Percentiles rank a stretch among this genome's conserved stretches.
phyloP scores from a whole-genome alignment of 108 stramenopile species.

The Nitzschia putrida region DNA sequence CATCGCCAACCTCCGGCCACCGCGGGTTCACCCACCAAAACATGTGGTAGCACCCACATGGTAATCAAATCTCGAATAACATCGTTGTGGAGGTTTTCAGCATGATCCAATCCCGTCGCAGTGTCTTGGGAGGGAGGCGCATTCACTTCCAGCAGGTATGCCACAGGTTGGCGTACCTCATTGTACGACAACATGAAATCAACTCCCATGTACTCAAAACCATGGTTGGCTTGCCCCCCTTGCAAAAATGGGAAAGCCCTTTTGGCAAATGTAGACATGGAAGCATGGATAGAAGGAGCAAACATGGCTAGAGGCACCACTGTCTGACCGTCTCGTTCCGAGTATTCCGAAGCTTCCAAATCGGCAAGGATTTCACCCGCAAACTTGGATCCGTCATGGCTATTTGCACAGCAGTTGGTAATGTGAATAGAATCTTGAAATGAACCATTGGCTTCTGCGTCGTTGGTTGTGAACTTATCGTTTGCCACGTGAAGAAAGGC shows the following conservation, averaged over 20 bases:
- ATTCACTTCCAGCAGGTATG: slow-evolving; percentile 84
- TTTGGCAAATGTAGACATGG: slow-evolving; percentile 52
- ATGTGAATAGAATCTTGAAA: slow-evolving; percentile 67
- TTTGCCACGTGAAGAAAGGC: slow-evolving; percentile 88
- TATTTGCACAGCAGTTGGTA: slow-evolving; percentile 88
- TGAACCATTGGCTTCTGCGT: slow-evolving; percentile 6
- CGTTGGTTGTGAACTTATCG: slow-evolving; percentile 51
- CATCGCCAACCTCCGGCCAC: slow-evolving; percentile 66
- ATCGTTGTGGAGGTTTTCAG: slow-evolving; percentile 76
- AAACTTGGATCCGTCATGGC: slow-evolving; percentile 70
- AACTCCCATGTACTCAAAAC: slow-evolving; percentile 87
- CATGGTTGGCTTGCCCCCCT: slow-evolving; percentile 74
- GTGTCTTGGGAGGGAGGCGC: slow-evolving; percentile 88
- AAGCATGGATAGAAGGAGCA: slow-evolving; percentile 68
- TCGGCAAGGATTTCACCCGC: slow-evolving; percentile 85
- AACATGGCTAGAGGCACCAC: slow-evolving; percentile 61
- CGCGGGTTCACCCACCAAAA: slow-evolving; percentile 7
- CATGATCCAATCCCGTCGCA: slow-evolving; percentile 76
- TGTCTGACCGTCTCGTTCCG: slow-evolving; percentile 21
- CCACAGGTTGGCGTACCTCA: slow-evolving; percentile 42
- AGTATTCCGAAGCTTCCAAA: slow-evolving; percentile 32
- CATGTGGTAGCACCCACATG: slow-evolving; percentile 73
- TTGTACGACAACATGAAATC: slow-evolving; percentile 77
- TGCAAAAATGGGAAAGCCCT: slow-evolving; percentile 50
- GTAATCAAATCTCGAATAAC: slow-evolving; percentile 72